Conservation (phyloP, 345 rosid species). For the Garcia nutans region DNA sequence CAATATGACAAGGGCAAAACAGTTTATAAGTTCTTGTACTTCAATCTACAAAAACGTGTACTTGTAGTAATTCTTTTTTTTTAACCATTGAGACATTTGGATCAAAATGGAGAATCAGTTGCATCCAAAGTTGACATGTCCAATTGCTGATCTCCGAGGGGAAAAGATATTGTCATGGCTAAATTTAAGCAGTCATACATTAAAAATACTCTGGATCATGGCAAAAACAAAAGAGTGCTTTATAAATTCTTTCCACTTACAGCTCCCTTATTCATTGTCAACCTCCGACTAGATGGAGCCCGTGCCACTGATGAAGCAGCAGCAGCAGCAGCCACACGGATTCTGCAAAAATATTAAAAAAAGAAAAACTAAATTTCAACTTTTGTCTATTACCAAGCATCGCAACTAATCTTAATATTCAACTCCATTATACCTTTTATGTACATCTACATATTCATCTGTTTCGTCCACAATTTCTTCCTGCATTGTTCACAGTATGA, state of each 20-base stretch:
- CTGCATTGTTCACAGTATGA: conserved; percentile 32
- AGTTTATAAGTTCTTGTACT: background rate
- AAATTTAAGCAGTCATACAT: background rate
- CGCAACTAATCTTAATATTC: background rate
- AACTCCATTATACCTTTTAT: conserved; percentile 57
- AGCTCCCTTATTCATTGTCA: conserved; percentile 52
- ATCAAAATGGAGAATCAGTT: background rate
- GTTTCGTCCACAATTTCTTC: conserved; percentile 99
- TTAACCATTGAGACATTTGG: background rate
- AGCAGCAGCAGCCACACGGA: conserved; percentile 96
- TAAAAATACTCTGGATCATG: background rate
- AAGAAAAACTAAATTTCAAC: background rate
- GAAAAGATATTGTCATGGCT: background rate
- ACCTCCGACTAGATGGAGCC: conserved; percentile 74
- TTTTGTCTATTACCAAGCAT: background rate
- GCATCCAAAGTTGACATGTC: background rate
- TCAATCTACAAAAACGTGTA: background rate
- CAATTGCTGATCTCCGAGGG: background rate
- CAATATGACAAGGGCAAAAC: background rate
- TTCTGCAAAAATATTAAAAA: conserved; percentile 43
- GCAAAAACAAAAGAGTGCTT: background rate
- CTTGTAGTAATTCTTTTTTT: background rate
- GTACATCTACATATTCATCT: conserved; percentile 94
- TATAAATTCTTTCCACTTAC: conserved; percentile 37
- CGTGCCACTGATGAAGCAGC: conserved; percentile 91